Evolutionary conservation across 2,329 filamentous ascomycete genomes (phyloP), one percentile per base, ranked within the genome.

Genomic region (Penicillium oxalicum): DNA sequence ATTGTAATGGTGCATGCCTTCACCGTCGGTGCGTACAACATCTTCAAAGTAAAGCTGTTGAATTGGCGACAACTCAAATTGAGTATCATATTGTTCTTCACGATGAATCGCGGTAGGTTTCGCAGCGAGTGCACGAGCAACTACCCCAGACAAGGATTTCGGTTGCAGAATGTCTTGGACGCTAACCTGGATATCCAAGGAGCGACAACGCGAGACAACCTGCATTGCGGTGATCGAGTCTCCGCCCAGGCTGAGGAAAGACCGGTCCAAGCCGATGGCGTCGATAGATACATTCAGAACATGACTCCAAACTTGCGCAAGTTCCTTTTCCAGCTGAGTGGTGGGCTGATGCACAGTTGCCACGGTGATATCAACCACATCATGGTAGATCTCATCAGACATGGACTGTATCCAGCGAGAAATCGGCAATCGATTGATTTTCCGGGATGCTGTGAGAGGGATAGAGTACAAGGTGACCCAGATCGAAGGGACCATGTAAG

Each of bases 151-250:
- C 36, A 38, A 24, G 12, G 36, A 38, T 28, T 35, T 34, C 5
- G 40, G 40, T 44, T 54, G 49, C 12, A 58, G 49, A 27, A 60
- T 55, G 41, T 60, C 50, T 29, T 54, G 40, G 5, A 57, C 56
- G 28, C 44, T 54, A 8, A 58, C 44, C 34, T 40, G 29, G 27
- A 60, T 43, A 18, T 55, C 52, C 34, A 53, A 47, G 5, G 51
- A 44, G 6, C 50, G 50, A 37, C 50, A 57, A 40, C 44, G 51
- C 9, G 40, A 42, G 32, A 42, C 40, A n/a, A 33, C 32, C 28
- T 45, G 41, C 45, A 51, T 48, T n/a, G 45, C 45, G 2, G 45
- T 41, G 29, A 51, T 51, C 24, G 49, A 51, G 28, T 51, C 45
- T 25, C 49, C 48, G 36, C 34, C 34, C 13, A 46, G 33, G n/a